Base-by-base conservation (phyloP, 371 early-diverging fungal species). In the Paraphysoderma sedebokerense region DNA sequence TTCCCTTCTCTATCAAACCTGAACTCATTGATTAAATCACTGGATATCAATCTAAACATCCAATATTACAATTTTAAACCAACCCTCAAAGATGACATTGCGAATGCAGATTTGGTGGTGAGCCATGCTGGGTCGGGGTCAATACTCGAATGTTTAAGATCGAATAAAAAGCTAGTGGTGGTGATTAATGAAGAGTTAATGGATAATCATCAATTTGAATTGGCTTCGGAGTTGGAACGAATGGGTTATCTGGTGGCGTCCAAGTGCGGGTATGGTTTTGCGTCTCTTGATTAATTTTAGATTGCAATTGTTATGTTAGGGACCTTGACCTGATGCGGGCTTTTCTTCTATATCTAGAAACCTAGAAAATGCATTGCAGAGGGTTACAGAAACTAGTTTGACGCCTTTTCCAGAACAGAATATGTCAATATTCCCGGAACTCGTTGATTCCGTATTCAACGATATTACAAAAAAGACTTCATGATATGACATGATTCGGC, bases 151-250 rank as follows among this genome's bases (percentile, higher is more conserved):
- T 64, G 78, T 1, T 61, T 91, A 32, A 65, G 74, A 23, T 48
- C 71, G 29, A 49, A 65, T n/a, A 76, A 78, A 56, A 72, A 66
- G 19, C 47, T 83, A 2, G 66, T 92, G 15, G 80, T 78, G 7
- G 86, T 90, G 4, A 77, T 77, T 0, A 92, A 91, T 54, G 58
- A 54, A 8, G 51, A 51, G 26, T 62, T 92, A 28, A 78, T 83
- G 84, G 77, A 87, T 59, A 81, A 88, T 58, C 93, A 92, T 57
- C 93, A 92, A 61, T 33, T 47, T 26, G 89, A 92, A 56, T 68
- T 92, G 38, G 90, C 87, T 2, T 47, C 60, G 7, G 81, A 75
- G 4, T 65, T 92, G 52, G 64, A 68, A 7, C 49, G 54, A 1
- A 52, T 66, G 41, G 67, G 67, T 11, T 74, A 77, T 52, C 58